A percentile compares a stretch with the other conserved stretches of the same genome.
These are phyloP conservation scores for Neofusicoccum sp. DNA, from an alignment of 2,329 filamentous ascomycete genomes.

Conservation along the genomic window DNA sequence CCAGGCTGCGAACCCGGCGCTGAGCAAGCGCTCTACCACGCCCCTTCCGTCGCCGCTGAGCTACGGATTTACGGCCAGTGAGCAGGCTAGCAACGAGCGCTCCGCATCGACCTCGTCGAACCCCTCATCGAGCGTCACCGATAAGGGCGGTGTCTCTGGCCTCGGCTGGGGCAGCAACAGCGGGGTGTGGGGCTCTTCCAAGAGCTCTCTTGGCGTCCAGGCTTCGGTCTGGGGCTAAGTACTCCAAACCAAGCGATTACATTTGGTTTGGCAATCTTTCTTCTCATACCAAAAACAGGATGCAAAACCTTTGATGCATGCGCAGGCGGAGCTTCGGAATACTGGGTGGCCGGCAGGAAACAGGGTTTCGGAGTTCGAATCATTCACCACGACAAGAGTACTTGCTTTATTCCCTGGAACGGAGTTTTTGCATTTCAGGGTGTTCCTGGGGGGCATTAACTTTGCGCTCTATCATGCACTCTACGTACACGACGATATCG, in stretches of 20 bases:
- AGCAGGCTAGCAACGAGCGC: conserved; percentile 54
- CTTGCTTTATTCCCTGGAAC: conserved; percentile 20
- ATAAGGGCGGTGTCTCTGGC: conserved; percentile 40
- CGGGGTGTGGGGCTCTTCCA: conserved; percentile 77
- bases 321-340: conserved; percentile 11
- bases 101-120: conserved; percentile 60
- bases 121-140: conserved; percentile 46
- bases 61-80: conserved; percentile 64
- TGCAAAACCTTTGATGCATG: conserved; percentile 30
- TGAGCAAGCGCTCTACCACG: conserved; percentile 83
- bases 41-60: conserved; percentile 87
- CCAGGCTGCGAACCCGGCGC: conserved; percentile 56
- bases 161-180: conserved; percentile 74
- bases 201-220: conserved; percentile 72
- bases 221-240: conserved; percentile 89
- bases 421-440: conserved; percentile 44
- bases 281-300: conserved; percentile 23
- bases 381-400: conserved; percentile 13
- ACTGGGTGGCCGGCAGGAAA: conserved; percentile 3
- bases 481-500: conserved; percentile 10
- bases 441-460: conserved; percentile 32
- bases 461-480: conserved; percentile 7
- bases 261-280: conserved; percentile 22
- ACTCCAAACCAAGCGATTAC: conserved; percentile 16
- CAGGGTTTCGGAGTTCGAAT: conserved; percentile 15